Evolutionary conservation across 805 yeast species (phyloP), one percentile per base, ranked within the genome.

Genomic region (Saccharomycopsis sp.): DNA sequence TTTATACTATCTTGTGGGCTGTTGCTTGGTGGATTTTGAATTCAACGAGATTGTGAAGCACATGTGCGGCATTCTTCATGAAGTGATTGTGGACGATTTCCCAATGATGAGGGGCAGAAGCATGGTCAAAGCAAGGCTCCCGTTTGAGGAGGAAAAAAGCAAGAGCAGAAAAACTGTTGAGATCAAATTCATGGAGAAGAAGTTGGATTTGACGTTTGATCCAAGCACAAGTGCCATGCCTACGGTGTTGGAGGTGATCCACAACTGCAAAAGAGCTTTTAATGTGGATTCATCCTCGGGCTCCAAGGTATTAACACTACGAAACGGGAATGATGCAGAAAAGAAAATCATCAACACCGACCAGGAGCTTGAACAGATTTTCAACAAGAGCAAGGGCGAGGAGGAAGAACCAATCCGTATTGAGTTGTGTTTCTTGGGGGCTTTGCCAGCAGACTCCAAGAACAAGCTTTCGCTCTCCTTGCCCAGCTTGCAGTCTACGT

Each of bases 21-120:
- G 80, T 7, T 71, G 85, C 46, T 69, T 80, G 27, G 78, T 75
- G 47, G 94, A 84, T 57, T 84, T 78, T 61, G 94, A 94, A 1
- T 84, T 84, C 55, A 17, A n/a, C 68, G 2, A 27, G 4, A 67
- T 78, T n/a, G 60, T 81, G 43, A 68, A 68, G 44, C 78, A 82
- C 2, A 57, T 85, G 20, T 71, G 83, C 47, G 89, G 81, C 49
- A 67, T 82, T 2, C 72, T 80, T 50, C 80, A 77, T 53, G 76
- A 71, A 39, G 60, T 72, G 21, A 65, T 82, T 4, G 54, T 76
- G 30, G 65, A 65, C 32, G 86, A 79, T 47, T 81, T 77, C 53
- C 89, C 92, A 7, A 56, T 80, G 41, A 65, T 75, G 4, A 19
- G 26, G 12, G 13, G 33, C 16, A 4, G 49, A 49, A 15, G 37